These are phyloP conservation scores for Daldinia loculata DNA, from an alignment of 495 filamentous ascomycete species.

Conservation along the genomic window DNA sequence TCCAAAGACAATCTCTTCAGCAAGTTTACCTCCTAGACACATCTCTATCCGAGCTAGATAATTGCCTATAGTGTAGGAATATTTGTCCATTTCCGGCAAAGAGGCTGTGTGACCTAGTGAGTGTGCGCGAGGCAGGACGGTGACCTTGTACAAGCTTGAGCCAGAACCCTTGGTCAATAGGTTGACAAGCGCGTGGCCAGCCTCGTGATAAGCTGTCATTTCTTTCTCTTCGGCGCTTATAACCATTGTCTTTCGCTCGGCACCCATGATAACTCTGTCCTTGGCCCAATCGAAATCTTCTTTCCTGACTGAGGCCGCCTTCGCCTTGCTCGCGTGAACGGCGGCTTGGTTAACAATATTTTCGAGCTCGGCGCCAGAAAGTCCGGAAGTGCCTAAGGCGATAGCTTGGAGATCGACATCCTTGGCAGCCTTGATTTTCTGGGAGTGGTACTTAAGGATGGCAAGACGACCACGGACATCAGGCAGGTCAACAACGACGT, in stretches of 20 bases:
- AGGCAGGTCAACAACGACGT: constrained; percentile 85
- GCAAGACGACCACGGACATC: constrained; percentile 94
- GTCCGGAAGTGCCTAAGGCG: constrained; percentile 86
- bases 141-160: constrained; percentile 91
- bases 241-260: constrained; percentile 85
- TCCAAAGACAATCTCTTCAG: constrained; percentile 92
- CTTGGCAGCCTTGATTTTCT: constrained; percentile 77
- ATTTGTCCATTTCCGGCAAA: constrained; percentile 89
- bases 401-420: constrained; percentile 85
- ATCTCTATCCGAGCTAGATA: constrained; percentile 81
- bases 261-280: constrained; percentile 97
- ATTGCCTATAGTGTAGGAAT: constrained; percentile 76
- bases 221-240: constrained; percentile 86
- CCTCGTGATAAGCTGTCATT: constrained; percentile 97
- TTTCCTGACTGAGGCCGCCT: constrained; percentile 74
- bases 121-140: constrained; percentile 89
- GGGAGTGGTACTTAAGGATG: constrained; percentile 91
- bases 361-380: constrained; percentile 94
- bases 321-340: constrained; percentile 85
- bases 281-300: constrained; percentile 95
- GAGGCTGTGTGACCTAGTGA: constrained; percentile 84
- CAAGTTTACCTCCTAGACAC: constrained; percentile 89
- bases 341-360: constrained; percentile 97
- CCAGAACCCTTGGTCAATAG: constrained; percentile 75
- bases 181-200: constrained; percentile 89